Conservation (phyloP, 495 filamentous ascomycete species). For the Tuber melanosporum region DNA sequence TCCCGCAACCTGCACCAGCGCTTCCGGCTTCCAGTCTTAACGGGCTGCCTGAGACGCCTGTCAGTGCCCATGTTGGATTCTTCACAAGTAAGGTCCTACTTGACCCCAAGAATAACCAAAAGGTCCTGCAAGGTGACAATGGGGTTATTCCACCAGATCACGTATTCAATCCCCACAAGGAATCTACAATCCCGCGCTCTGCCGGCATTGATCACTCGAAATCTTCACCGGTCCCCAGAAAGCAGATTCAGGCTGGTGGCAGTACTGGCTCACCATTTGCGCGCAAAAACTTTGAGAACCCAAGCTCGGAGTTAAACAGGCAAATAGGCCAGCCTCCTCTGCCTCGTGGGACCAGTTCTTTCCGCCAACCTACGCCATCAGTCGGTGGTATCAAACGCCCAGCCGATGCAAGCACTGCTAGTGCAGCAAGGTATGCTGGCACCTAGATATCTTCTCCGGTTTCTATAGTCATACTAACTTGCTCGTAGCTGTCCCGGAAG, state of each 20-base stretch:
- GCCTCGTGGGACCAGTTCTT: slow-evolving; percentile 28
- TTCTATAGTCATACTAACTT: slow-evolving; percentile 8
- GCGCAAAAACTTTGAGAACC: slow-evolving; percentile 39
- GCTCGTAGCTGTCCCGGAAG: slow-evolving; percentile 19
- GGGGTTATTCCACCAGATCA: slow-evolving; percentile 8
- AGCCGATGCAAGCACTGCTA: slow-evolving; percentile 16
- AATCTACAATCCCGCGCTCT: slow-evolving; percentile 39
- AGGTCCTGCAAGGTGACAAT: slow-evolving; percentile 24
- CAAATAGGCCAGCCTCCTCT: slow-evolving; percentile 41
- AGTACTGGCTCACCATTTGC: slow-evolving; percentile 10
- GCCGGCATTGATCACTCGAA: slow-evolving; percentile 41
- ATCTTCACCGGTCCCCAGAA: slow-evolving; percentile 38
- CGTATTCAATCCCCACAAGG: slow-evolving; percentile 37
- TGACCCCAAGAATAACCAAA: slow-evolving; percentile 26
- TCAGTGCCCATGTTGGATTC: slow-evolving; percentile 31
- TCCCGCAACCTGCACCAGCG: slow-evolving; percentile 10
- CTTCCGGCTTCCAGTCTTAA: slow-evolving; percentile 26
- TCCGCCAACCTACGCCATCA: slow-evolving; percentile 29
- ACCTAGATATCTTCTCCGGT: not conserved
- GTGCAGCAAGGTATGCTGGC: slow-evolving; percentile 9
- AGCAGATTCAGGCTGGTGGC: slow-evolving; percentile 26
- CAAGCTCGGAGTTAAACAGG: slow-evolving; percentile 24
- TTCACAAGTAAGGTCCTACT: slow-evolving; percentile 38
- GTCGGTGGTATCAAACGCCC: slow-evolving; percentile 33
- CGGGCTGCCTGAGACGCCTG: slow-evolving; percentile 24